A percentile compares a stretch with the other conserved stretches of the same genome.
phyloP scores from a whole-genome alignment of 331 rosid genomes.

The Phaseolus coccineus region DNA sequence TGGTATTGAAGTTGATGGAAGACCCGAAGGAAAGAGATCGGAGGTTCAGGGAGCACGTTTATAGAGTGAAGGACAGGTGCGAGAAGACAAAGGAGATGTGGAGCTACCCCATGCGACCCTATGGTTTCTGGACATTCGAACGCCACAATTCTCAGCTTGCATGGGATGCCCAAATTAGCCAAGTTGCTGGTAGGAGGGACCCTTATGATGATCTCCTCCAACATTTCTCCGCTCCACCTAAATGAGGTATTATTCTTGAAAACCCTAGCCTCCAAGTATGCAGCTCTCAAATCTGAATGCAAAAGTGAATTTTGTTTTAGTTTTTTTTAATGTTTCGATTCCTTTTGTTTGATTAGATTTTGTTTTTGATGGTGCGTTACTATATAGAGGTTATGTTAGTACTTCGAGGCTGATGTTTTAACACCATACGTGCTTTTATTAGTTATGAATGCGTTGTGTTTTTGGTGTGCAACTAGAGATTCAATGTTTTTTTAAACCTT shows the following conservation, averaged over 20 bases:
- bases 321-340: neutral
- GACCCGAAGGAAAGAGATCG: slow-evolving; percentile 88
- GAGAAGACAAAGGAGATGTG: slow-evolving; percentile 90
- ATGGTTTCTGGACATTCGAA: slow-evolving; percentile 96
- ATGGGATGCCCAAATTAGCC: slow-evolving; percentile 96
- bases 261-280: neutral
- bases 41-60: slow-evolving; percentile 75
- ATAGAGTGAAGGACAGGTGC: slow-evolving; percentile 67
- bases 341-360: neutral
- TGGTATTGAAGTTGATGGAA: slow-evolving; percentile 85
- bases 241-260: slow-evolving; percentile 50
- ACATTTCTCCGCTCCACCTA: slow-evolving; percentile 47
- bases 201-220: slow-evolving; percentile 87
- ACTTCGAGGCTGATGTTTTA: neutral
- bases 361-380: neutral
- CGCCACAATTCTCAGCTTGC: slow-evolving; percentile 91
- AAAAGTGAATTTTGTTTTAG: slow-evolving; percentile 1
- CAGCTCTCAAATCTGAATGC: neutral
- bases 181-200: slow-evolving; percentile 85
- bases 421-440: neutral
- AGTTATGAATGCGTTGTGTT: neutral
- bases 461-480: neutral
- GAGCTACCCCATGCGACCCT: slow-evolving; percentile 83
- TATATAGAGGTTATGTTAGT: neutral
- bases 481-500: neutral